Evolutionary conservation across 345 rosid genomes (phyloP).

Genomic region (Abelmoschus esculentus): DNA sequence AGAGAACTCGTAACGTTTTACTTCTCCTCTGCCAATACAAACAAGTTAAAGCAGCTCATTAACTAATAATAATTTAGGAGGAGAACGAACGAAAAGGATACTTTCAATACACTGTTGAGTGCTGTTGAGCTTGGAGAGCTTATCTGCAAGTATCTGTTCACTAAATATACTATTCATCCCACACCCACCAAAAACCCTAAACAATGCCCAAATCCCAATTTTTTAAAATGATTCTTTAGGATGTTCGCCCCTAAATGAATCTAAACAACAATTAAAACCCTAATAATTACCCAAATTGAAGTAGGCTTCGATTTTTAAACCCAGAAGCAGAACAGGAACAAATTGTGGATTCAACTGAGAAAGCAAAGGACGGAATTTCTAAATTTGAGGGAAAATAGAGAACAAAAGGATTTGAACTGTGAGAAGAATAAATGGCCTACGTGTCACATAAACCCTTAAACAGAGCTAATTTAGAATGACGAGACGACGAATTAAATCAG

Average conservation of each 20-base stretch:
- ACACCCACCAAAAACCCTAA: conserved; percentile 19
- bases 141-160: conserved; percentile 88
- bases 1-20: not conserved
- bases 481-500: not conserved
- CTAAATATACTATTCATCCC: conserved; percentile 91
- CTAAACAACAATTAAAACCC: not conserved
- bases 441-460: conserved; percentile 9
- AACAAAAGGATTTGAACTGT: not conserved
- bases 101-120: conserved; percentile 96
- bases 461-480: not conserved
- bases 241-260: too few relatives aligned
- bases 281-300: conserved; percentile 6
- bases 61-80: not conserved
- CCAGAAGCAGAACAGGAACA: not conserved
- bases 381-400: conserved; percentile 14
- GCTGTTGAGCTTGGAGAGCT: conserved; percentile 96
- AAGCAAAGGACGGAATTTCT: not conserved
- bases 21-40: not conserved
- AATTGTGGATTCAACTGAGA: not conserved
- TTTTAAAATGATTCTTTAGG: not conserved
- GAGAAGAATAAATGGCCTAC: not conserved
- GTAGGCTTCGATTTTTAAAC: conserved; percentile 14
- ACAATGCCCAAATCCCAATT: not conserved
- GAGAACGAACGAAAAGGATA: conserved; percentile 36
- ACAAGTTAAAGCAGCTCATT: not conserved